A percentile compares a stretch with the other conserved stretches of the same genome.
phyloP scores from a whole-genome alignment of 2,329 filamentous ascomycete genomes.

The Cercospora beticola region DNA sequence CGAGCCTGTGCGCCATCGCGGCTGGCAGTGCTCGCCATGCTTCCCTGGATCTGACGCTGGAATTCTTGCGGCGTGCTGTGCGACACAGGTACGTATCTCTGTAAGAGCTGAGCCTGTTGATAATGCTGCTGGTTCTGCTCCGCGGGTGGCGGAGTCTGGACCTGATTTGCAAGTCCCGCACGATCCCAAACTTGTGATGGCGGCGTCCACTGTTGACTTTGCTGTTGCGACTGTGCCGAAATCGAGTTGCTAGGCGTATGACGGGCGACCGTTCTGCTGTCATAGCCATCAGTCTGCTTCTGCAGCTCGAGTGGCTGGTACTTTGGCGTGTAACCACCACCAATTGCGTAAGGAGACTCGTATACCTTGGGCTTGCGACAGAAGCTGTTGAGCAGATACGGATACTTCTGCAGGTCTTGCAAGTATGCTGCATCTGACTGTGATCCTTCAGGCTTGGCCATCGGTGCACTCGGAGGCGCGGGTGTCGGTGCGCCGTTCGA shows the following conservation, averaged over 20 bases:
- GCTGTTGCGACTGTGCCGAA: slow-evolving; percentile 20
- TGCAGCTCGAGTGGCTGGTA: slow-evolving; percentile 39
- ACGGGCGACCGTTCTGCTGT: slow-evolving; percentile 14
- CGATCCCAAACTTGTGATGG: slow-evolving; percentile 37
- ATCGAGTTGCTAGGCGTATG: slow-evolving; percentile 34
- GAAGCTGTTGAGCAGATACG: slow-evolving; percentile 48
- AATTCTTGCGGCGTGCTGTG: slow-evolving; percentile 48
- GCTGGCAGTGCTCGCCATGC: slow-evolving; percentile 35
- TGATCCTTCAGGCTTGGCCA: slow-evolving; percentile 28
- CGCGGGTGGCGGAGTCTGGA: slow-evolving; percentile 24
- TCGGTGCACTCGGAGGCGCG: slow-evolving; percentile 34
- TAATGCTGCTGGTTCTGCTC: slow-evolving; percentile 23
- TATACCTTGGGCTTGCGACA: slow-evolving; percentile 48
- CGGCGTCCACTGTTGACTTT: slow-evolving; percentile 39
- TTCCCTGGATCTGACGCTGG: slow-evolving; percentile 35
- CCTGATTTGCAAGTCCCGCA: slow-evolving; percentile 22
- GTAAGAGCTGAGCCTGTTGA: slow-evolving; percentile 13
- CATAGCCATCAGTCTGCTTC: slow-evolving; percentile 15
- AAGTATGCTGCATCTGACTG: slow-evolving; percentile 42
- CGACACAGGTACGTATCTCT: slow-evolving; percentile 22
- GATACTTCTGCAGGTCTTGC: slow-evolving; percentile 46
- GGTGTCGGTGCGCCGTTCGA: slow-evolving; percentile 34
- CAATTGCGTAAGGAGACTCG: slow-evolving; percentile 48
- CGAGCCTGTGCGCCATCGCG: slow-evolving; percentile 38
- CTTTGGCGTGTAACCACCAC: slow-evolving; percentile 43